Evolutionary conservation across 257 asterid species (phyloP).

Genomic region (Penstemon eatonii): DNA sequence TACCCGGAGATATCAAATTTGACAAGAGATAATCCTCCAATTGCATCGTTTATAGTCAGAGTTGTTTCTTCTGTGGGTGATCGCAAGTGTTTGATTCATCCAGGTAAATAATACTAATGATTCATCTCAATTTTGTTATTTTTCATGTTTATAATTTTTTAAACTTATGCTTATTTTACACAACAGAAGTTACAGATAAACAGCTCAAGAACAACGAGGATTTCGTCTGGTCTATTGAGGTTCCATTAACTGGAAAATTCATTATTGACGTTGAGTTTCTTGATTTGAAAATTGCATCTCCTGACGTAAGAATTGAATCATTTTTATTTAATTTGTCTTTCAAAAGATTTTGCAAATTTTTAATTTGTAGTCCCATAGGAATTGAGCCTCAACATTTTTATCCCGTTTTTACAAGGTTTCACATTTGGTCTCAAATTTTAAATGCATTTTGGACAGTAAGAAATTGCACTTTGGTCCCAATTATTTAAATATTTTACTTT

Average conservation of each 20-base stretch:
- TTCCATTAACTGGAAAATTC: conserved; percentile 83
- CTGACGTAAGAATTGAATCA: conserved; percentile 44
- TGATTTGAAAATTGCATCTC: conserved; percentile 71
- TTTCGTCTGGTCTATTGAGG: conserved; percentile 76
- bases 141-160: neutral
- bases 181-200: conserved; percentile 69
- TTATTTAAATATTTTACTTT: too few relatives aligned
- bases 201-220: conserved; percentile 81
- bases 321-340: too few relatives aligned
- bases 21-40: conserved; percentile 78
- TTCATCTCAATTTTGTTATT: neutral
- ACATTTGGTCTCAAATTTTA: too few relatives aligned
- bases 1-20: conserved; percentile 75
- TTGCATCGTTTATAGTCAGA: conserved; percentile 76
- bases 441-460: too few relatives aligned
- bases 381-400: too few relatives aligned
- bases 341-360: too few relatives aligned
- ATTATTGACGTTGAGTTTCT: conserved; percentile 90
- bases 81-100: conserved; percentile 80
- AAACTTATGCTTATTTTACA: conserved; percentile 8
- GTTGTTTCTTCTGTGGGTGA: conserved; percentile 73
- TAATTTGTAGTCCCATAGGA: too few relatives aligned
- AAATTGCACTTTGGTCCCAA: too few relatives aligned
- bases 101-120: conserved; percentile 43
- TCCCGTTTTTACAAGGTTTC: too few relatives aligned